These are phyloP conservation scores for Xylaria palmicola DNA, from an alignment of 495 filamentous ascomycete genomes.

Conservation along the genomic window DNA sequence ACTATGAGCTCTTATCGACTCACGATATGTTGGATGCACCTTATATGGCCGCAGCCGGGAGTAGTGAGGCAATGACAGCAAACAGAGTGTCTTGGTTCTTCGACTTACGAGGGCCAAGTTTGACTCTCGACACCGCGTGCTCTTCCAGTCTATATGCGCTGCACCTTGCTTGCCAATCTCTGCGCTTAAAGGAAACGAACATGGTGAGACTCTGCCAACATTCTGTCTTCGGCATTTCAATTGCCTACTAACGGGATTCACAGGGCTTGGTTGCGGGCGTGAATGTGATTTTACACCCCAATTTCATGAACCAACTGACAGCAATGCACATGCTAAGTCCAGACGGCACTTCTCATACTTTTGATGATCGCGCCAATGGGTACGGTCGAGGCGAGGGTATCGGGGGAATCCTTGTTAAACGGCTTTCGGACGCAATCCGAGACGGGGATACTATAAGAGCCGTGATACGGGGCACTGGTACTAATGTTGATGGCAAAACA, in stretches of 20 bases:
- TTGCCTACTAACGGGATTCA: neutral
- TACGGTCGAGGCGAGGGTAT: slow-evolving; percentile 61
- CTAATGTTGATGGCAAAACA: slow-evolving; percentile 49
- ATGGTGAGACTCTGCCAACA: neutral
- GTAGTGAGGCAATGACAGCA: slow-evolving; percentile 47
- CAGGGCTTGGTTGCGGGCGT: neutral
- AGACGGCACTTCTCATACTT: slow-evolving; percentile 31
- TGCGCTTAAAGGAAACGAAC: slow-evolving; percentile 55
- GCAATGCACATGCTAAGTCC: slow-evolving; percentile 25
- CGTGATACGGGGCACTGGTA: slow-evolving; percentile 49
- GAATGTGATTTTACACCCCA: neutral
- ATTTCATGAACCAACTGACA: slow-evolving; percentile 10
- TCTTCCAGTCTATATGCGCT: slow-evolving; percentile 62
- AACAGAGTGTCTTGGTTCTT: slow-evolving; percentile 56
- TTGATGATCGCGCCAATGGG: slow-evolving; percentile 38
- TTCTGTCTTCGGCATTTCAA: neutral
- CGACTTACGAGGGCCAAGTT: slow-evolving; percentile 52
- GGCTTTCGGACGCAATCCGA: slow-evolving; percentile 44
- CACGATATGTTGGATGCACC: slow-evolving; percentile 34
- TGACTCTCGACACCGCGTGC: slow-evolving; percentile 81
- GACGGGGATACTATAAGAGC: slow-evolving; percentile 53
- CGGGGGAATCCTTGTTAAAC: slow-evolving; percentile 52
- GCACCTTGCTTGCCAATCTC: slow-evolving; percentile 71
- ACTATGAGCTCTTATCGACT: slow-evolving; percentile 32
- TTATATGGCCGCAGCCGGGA: slow-evolving; percentile 35